Conservation (phyloP, 371 early-diverging fungal genomes). For the Rhizopus microsporus region DNA sequence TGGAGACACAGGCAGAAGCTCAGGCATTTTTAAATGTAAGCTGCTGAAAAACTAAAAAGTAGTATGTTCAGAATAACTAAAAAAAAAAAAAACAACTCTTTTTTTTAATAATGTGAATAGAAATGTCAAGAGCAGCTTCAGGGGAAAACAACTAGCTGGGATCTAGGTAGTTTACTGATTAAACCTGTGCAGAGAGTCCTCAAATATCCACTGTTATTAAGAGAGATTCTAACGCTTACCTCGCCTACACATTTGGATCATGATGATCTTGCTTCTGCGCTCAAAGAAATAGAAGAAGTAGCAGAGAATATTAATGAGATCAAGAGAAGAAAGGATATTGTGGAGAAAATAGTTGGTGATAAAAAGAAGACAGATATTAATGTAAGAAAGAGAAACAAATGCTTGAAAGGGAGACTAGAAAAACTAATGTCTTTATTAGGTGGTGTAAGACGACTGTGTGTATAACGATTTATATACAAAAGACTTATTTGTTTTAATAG, state of each 20-base stretch:
- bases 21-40: slow-evolving; percentile 57
- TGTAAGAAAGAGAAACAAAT: slow-evolving; percentile 40
- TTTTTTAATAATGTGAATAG: slow-evolving; percentile 16
- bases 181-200: slow-evolving; percentile 88
- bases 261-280: slow-evolving; percentile 52
- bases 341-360: slow-evolving; percentile 81
- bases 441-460: slow-evolving; percentile 36
- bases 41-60: neutral
- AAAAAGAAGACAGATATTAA: slow-evolving; percentile 65
- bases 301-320: slow-evolving; percentile 87
- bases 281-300: slow-evolving; percentile 61
- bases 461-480: neutral
- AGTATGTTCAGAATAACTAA: neutral
- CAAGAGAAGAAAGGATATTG: slow-evolving; percentile 84
- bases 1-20: slow-evolving; percentile 41
- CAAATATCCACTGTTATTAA: slow-evolving; percentile 65
- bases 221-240: slow-evolving; percentile 68
- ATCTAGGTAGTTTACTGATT: slow-evolving; percentile 75
- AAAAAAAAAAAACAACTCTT: neutral
- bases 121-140: slow-evolving; percentile 54
- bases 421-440: slow-evolving; percentile 14
- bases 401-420: too few species aligned
- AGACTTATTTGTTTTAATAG: slow-evolving; percentile 28
- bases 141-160: slow-evolving; percentile 79
- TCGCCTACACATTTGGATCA: slow-evolving; percentile 62